A percentile compares a stretch with the other conserved stretches of the same genome.
Evolutionary conservation across 306 rosid genomes (phyloP).

Genomic region (Vigna unguiculata): DNA sequence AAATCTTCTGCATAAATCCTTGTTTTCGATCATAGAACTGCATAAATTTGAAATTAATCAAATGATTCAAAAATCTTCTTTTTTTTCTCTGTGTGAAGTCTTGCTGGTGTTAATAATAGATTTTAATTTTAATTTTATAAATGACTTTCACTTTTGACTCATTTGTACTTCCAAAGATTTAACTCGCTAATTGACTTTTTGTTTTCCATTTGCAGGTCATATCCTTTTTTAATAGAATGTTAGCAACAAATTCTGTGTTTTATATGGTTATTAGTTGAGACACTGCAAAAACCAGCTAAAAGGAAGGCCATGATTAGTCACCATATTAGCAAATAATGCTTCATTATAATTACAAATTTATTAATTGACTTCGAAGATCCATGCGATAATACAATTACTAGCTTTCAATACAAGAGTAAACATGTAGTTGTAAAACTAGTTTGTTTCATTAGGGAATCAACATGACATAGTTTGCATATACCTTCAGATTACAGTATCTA

Average conservation of each 20-base stretch:
- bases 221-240: slow-evolving; percentile 64
- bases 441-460: slow-evolving; percentile 7
- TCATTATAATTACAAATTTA: not conserved
- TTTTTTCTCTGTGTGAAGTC: not conserved
- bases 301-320: not conserved
- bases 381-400: not conserved
- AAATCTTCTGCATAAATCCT: too few species aligned
- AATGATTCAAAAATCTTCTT: not conserved
- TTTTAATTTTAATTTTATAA: not conserved
- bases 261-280: slow-evolving; percentile 18
- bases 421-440: not conserved
- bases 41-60: not conserved
- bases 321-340: slow-evolving; percentile 19
- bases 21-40: not conserved
- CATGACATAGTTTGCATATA: not conserved
- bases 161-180: not conserved
- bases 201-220: slow-evolving; percentile 78
- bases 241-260: slow-evolving; percentile 18
- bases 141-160: not conserved
- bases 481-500: not conserved
- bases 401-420: slow-evolving; percentile 1
- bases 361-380: not conserved
- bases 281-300: not conserved
- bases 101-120: not conserved
- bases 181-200: slow-evolving; percentile 34